Percentiles rank a stretch among this genome's conserved stretches.
Conservation (phyloP, 73 alveolate genomes). For the Paramecium caudatum region DNA sequence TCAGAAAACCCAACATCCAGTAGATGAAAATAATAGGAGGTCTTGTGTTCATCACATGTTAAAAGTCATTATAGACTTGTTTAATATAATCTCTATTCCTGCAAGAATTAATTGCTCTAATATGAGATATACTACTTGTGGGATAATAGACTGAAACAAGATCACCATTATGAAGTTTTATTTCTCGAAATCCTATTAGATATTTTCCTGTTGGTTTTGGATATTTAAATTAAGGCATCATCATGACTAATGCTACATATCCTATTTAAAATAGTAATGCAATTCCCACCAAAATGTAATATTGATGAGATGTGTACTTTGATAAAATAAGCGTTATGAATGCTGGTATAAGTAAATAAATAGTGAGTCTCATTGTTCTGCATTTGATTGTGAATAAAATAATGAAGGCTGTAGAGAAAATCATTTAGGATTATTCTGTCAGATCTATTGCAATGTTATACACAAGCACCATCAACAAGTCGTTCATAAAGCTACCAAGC, state of each 20-base stretch:
- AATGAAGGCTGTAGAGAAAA: neutral
- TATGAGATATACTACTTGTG: neutral
- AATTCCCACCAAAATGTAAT: neutral
- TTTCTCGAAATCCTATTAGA: conserved; percentile 10
- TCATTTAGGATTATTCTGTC: neutral
- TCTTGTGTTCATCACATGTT: conserved; percentile 35
- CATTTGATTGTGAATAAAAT: neutral
- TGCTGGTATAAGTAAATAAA: neutral
- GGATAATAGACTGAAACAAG: conserved; percentile 21
- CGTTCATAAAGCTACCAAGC: neutral
- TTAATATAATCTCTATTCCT: neutral
- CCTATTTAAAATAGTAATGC: conserved; percentile 1
- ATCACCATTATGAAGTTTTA: neutral
- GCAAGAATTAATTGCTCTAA: neutral
- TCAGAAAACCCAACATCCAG: conserved; percentile 17
- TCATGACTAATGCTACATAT: neutral
- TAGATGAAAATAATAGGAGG: conserved; percentile 23
- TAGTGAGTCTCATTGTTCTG: neutral
- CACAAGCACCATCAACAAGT: neutral
- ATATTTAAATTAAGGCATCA: conserved; percentile 58
- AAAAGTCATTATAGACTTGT: conserved; percentile 4
- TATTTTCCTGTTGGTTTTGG: neutral
- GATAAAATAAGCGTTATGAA: neutral
- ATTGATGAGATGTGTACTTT: neutral
- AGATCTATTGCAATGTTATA: neutral